Conservation (phyloP, 305 asterid species). For the Rubia balearica region DNA sequence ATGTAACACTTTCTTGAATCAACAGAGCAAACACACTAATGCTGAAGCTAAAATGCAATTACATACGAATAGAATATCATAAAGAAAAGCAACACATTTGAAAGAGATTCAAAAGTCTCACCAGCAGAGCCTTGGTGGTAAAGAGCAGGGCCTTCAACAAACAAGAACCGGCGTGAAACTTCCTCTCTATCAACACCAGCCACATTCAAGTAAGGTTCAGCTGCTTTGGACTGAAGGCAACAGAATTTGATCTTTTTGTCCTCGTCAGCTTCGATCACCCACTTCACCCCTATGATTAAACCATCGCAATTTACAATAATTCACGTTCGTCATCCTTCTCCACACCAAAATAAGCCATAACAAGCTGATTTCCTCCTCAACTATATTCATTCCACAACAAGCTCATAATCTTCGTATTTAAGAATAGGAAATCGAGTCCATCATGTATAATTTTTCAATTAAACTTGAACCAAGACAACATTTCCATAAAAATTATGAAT, state of each 20-base stretch:
- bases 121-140: conserved; percentile 95
- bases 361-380: not conserved
- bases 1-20: not conserved
- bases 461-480: not conserved
- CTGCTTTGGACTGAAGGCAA: conserved; percentile 87
- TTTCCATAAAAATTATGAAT: not conserved
- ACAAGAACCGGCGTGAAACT: conserved; percentile 75
- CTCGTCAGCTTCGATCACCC: conserved; percentile 71
- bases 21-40: not conserved
- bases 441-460: not conserved
- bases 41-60: not conserved
- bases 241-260: conserved; percentile 84
- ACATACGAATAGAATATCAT: not conserved
- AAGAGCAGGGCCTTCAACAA: conserved; percentile 71
- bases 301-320: conserved; percentile 1
- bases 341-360: not conserved
- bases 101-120: conserved; percentile 17
- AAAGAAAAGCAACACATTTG: not conserved
- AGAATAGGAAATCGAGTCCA: not conserved
- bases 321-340: not conserved
- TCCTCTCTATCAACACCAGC: conserved; percentile 62
- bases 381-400: not conserved
- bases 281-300: conserved; percentile 58
- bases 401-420: not conserved
- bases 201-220: conserved; percentile 72